These are phyloP conservation scores for Solanum chilense DNA, from an alignment of 257 asterid genomes.

Conservation along the genomic window DNA sequence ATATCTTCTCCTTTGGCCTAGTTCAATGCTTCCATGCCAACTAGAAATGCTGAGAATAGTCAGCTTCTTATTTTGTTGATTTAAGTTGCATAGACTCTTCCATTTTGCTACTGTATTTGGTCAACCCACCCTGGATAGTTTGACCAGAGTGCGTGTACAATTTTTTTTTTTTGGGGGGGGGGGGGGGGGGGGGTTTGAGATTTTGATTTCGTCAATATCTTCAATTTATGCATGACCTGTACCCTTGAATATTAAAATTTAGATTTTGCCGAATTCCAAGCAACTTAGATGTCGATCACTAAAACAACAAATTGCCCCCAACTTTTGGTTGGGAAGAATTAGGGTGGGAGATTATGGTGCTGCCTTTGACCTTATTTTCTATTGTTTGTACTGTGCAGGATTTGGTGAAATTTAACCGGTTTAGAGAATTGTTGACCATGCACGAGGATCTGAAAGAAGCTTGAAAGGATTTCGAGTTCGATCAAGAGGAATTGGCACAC, in stretches of 20 bases:
- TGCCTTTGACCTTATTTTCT: not conserved
- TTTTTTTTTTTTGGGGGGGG: too few relatives aligned
- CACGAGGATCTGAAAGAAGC: conserved; percentile 88
- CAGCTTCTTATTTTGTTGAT: not conserved
- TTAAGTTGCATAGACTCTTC: not conserved
- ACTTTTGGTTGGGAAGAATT: not conserved
- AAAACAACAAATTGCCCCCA: not conserved
- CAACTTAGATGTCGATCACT: not conserved
- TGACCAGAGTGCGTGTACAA: not conserved
- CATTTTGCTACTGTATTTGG: not conserved
- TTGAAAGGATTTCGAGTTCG: conserved; percentile 65
- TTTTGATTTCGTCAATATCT: not conserved
- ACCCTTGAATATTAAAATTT: not conserved
- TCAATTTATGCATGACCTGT: too few relatives aligned
- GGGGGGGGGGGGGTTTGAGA: not conserved
- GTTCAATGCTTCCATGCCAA: not conserved
- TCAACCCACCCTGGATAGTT: too few relatives aligned
- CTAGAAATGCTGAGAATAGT: not conserved
- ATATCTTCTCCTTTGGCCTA: not conserved
- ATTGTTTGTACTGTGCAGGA: conserved; percentile 34
- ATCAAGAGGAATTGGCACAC: conserved; percentile 69
- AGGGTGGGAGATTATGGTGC: not conserved
- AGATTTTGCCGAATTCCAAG: too few relatives aligned
- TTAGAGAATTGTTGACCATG: conserved; percentile 70
- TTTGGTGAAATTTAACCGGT: conserved; percentile 25